Base-by-base conservation (phyloP, 192 early-diverging fungal genomes). In the Haplosporangium gracile region DNA sequence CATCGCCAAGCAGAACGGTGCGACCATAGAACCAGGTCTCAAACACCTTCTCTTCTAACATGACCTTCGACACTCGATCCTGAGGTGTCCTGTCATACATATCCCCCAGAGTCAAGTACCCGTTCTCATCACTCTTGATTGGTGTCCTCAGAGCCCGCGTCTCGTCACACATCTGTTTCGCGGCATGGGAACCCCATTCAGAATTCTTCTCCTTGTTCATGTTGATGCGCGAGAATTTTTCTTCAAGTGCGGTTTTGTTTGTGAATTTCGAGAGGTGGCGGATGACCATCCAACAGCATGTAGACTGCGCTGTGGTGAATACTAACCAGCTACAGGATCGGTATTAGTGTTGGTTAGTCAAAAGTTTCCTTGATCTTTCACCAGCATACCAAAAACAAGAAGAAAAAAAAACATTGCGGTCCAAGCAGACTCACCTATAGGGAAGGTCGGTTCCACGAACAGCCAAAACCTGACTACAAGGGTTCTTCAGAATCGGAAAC, bases 251-350 rank as follows among this genome's bases (percentile, higher is more conserved):
- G 4, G 18, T 43, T 20, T 45, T 65, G 57, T 26, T 49, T 43
- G 49, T 65, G 2, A 26, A 20, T 34, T 68, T 45, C 26, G 74
- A 32, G 18, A 81, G 45, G 34, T 74, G 42, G 11, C 49, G 49
- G 29, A 71, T 82, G 1, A 82, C 80, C 63, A 74, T 70, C 80
- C 80, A 82, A 18, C 80, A 82, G 74, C 68, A 36, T 0, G 72
- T 76, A n/a, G 75, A 76, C 5, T 76, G 32, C 1, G 22, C 32
- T 24, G 49, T 82, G 0, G 74, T 70, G n/a, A 75, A 76, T 3
- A 74, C 75, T 2, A 70, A 3, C 80, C 80, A 82, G 51, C 75
- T 43, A 26, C 36, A 36, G 36, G 36, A 36, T 36, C 36, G 2
- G 36, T 2, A 8, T 38, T 34, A 18, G 39, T n/a, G 70, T 11